A percentile compares a stretch with the other conserved stretches of the same genome.
These are phyloP conservation scores for Fraxinus sp. DNA, from an alignment of 305 asterid genomes.

Conservation along the genomic window DNA sequence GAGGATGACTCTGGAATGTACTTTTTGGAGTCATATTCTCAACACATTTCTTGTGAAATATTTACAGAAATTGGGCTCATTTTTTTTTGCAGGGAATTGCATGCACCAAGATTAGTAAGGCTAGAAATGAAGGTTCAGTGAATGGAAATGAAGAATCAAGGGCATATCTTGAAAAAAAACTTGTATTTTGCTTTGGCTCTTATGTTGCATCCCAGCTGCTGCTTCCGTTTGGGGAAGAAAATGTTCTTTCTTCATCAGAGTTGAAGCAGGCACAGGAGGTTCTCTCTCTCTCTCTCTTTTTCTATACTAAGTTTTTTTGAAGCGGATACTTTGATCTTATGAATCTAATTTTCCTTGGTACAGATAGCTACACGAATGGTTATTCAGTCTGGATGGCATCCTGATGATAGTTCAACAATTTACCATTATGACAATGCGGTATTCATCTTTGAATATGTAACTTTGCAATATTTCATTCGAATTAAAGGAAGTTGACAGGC, in stretches of 20 bases:
- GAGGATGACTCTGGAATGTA: not conserved
- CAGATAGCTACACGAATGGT: conserved; percentile 98
- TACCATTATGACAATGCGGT: conserved; percentile 91
- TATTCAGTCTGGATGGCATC: conserved; percentile 89
- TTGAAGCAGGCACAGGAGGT: conserved; percentile 95
- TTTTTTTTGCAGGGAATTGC: conserved; percentile 77
- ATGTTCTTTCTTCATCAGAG: conserved; percentile 75
- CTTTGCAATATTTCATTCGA: not conserved
- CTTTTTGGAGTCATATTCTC: not conserved
- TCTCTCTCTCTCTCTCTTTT: conserved; percentile 24
- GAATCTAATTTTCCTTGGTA: conserved; percentile 27
- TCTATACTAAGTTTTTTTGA: not conserved
- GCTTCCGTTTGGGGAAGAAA: conserved; percentile 97
- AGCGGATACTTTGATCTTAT: conserved; percentile 1
- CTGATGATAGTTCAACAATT: conserved; percentile 78
- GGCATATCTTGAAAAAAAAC: conserved; percentile 85
- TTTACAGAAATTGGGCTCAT: conserved; percentile 20
- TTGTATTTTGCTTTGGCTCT: conserved; percentile 94
- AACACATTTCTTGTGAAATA: conserved; percentile 1
- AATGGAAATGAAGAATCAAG: conserved; percentile 86
- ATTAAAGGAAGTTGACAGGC: conserved; percentile 2
- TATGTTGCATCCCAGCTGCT: conserved; percentile 81
- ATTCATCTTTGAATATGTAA: conserved; percentile 28
- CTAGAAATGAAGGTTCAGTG: conserved; percentile 57
- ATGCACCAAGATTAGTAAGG: conserved; percentile 85